These are phyloP conservation scores for Fusarium citri DNA, from an alignment of 2,329 filamentous ascomycete species.

Conservation along the genomic window DNA sequence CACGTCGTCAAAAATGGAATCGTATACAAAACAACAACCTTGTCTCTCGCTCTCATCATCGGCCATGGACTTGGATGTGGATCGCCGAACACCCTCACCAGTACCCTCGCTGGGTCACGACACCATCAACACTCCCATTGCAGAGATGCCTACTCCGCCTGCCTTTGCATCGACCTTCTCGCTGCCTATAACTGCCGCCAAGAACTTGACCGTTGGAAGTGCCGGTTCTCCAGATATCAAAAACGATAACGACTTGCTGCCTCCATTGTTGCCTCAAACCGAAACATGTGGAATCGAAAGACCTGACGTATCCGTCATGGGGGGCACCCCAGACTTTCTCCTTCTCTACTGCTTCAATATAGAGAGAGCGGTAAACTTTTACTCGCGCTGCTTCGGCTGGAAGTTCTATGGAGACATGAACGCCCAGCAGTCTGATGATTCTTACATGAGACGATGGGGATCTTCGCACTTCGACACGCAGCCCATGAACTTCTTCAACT, in stretches of 20 bases:
- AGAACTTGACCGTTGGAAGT: slow-evolving; percentile 17
- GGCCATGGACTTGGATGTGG: slow-evolving; percentile 31
- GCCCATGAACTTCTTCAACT: slow-evolving; percentile 44
- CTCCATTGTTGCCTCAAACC: slow-evolving; percentile 21
- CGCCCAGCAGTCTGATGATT: slow-evolving; percentile 21
- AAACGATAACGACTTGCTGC: slow-evolving; percentile 18
- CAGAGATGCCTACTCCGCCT: slow-evolving; percentile 36
- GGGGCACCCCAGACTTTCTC: slow-evolving; percentile 40
- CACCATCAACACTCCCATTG: slow-evolving; percentile 28
- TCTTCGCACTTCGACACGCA: slow-evolving; percentile 41
- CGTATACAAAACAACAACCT: slow-evolving; percentile 22
- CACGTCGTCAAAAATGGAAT: slow-evolving; percentile 21
- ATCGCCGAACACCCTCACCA: slow-evolving; percentile 34
- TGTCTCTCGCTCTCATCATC: slow-evolving; percentile 34
- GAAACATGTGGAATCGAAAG: slow-evolving; percentile 21
- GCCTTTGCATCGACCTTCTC: slow-evolving; percentile 31
- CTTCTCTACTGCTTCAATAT: slow-evolving; percentile 43
- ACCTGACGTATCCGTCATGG: slow-evolving; percentile 9
- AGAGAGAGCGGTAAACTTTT: slow-evolving; percentile 37
- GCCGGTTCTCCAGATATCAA: slow-evolving; percentile 7
- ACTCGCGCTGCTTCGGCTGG: slow-evolving; percentile 44
- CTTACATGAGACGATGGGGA: slow-evolving; percentile 36
- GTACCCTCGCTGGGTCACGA: slow-evolving; percentile 38
- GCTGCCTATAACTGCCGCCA: slow-evolving; percentile 11
- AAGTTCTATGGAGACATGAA: slow-evolving; percentile 41